Conservation (phyloP, 2,329 filamentous ascomycete species). For the Cladosporium sphaerospermum region DNA sequence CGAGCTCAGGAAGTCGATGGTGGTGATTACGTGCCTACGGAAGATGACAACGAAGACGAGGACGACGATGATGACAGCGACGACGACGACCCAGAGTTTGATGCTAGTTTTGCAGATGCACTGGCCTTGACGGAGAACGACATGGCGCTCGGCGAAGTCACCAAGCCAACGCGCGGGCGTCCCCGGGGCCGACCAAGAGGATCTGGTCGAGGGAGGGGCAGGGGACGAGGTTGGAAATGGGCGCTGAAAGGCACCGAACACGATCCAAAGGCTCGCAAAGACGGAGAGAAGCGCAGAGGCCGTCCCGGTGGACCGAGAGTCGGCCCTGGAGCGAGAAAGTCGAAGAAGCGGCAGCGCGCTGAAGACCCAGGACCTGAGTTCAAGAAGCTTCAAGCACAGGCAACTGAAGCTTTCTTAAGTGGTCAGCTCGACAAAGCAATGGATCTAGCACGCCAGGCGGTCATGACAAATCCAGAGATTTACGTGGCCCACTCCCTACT, state of each 20-base stretch:
- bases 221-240: constrained; percentile 26
- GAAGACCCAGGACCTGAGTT: constrained; percentile 64
- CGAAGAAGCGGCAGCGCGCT: constrained; percentile 34
- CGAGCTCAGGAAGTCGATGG: constrained; percentile 1
- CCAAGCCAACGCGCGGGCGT: constrained; percentile 3
- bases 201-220: constrained; percentile 19
- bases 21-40: constrained; percentile 8
- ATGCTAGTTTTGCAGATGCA: constrained; percentile 1
- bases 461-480: constrained; percentile 55
- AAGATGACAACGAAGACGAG: background rate
- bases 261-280: constrained; percentile 20
- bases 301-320: constrained; percentile 13
- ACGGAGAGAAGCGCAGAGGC: constrained; percentile 16
- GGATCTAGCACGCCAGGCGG: constrained; percentile 44
- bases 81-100: constrained; percentile 6
- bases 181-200: constrained; percentile 16
- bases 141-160: background rate
- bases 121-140: constrained; percentile 7
- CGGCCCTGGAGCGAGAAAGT: constrained; percentile 17
- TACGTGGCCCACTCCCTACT: constrained; percentile 56
- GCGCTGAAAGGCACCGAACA: constrained; percentile 30
- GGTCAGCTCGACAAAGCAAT: constrained; percentile 56
- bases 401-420: constrained; percentile 61
- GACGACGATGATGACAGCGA: constrained; percentile 1
- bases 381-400: constrained; percentile 59